Evolutionary conservation across 2,329 filamentous ascomycete species (phyloP).

Genomic region (Aureobasidium sp.): DNA sequence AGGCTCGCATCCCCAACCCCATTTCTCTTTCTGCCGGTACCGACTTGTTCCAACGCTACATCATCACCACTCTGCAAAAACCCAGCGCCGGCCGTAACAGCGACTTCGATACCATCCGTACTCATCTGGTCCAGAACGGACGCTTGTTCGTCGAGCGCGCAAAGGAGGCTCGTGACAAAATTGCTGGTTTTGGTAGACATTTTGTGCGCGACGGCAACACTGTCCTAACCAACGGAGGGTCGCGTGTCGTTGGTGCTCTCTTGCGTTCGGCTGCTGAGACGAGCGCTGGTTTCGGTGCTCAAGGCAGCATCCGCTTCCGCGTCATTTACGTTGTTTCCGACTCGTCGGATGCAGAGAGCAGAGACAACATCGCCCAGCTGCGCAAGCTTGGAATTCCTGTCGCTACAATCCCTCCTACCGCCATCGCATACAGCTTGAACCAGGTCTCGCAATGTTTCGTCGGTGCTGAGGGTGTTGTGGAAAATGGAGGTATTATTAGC

Average conservation of each 20-base stretch:
- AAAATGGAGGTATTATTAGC: slow-evolving; percentile 89
- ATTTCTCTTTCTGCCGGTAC: slow-evolving; percentile 90
- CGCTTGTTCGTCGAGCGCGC: slow-evolving; percentile 80
- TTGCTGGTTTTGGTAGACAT: slow-evolving; percentile 69
- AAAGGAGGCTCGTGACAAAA: slow-evolving; percentile 75
- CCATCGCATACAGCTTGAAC: slow-evolving; percentile 71
- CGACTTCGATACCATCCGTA: slow-evolving; percentile 77
- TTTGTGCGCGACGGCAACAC: slow-evolving; percentile 73
- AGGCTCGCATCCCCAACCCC: slow-evolving; percentile 73
- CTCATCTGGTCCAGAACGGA: slow-evolving; percentile 78
- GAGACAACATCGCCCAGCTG: slow-evolving; percentile 63
- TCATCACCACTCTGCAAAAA: slow-evolving; percentile 64
- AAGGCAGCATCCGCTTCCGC: slow-evolving; percentile 62
- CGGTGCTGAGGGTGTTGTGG: slow-evolving; percentile 76
- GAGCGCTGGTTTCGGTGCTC: slow-evolving; percentile 34
- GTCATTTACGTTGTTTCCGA: slow-evolving; percentile 61
- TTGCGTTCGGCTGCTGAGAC: slow-evolving; percentile 67
- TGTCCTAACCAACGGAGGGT: slow-evolving; percentile 87
- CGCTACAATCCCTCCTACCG: slow-evolving; percentile 68
- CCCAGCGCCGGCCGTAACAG: slow-evolving; percentile 40
- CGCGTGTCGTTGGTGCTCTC: slow-evolving; percentile 72
- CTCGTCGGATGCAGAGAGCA: slow-evolving; percentile 51
- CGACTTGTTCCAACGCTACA: slow-evolving; percentile 90
- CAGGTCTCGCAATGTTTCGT: slow-evolving; percentile 64
- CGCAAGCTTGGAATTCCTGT: slow-evolving; percentile 72